These are phyloP conservation scores for Chytriomyces sp. DNA, from an alignment of 192 early-diverging fungal species.

Conservation along the genomic window DNA sequence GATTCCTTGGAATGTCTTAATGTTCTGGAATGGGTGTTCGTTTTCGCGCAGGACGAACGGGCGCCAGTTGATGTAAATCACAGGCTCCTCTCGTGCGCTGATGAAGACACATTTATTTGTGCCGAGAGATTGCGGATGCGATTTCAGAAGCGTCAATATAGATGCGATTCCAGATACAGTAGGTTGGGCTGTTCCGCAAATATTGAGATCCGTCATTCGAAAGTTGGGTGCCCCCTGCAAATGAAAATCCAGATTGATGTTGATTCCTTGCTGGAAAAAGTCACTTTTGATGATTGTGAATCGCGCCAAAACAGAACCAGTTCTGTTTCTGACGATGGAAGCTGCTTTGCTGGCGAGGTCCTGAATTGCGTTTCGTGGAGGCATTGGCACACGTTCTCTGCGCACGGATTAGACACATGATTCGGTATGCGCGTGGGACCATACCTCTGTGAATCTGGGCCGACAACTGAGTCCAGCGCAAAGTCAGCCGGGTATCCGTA, in stretches of 20 bases:
- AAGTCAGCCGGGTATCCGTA: not conserved
- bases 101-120: slow-evolving; percentile 36
- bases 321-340: slow-evolving; percentile 53
- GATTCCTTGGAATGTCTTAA: slow-evolving; percentile 61
- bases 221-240: slow-evolving; percentile 73
- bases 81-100: slow-evolving; percentile 53
- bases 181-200: slow-evolving; percentile 70
- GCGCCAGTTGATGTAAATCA: slow-evolving; percentile 65
- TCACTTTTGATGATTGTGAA: slow-evolving; percentile 66
- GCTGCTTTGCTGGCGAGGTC: slow-evolving; percentile 10
- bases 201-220: slow-evolving; percentile 61
- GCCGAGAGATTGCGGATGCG: slow-evolving; percentile 40
- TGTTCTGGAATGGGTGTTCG: slow-evolving; percentile 59
- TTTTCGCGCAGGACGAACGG: slow-evolving; percentile 68
- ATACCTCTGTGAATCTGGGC: not conserved
- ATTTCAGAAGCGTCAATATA: slow-evolving; percentile 61
- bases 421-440: not conserved
- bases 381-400: not conserved
- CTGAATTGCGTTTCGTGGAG: slow-evolving; percentile 18
- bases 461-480: not conserved
- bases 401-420: too few relatives aligned
- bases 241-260: slow-evolving; percentile 60
- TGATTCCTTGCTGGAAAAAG: slow-evolving; percentile 52
- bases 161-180: slow-evolving; percentile 62
- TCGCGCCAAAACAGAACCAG: slow-evolving; percentile 58